Evolutionary conservation across 768 basidiomycete genomes (phyloP).

Genomic region (Panaeolus cyanescens): DNA sequence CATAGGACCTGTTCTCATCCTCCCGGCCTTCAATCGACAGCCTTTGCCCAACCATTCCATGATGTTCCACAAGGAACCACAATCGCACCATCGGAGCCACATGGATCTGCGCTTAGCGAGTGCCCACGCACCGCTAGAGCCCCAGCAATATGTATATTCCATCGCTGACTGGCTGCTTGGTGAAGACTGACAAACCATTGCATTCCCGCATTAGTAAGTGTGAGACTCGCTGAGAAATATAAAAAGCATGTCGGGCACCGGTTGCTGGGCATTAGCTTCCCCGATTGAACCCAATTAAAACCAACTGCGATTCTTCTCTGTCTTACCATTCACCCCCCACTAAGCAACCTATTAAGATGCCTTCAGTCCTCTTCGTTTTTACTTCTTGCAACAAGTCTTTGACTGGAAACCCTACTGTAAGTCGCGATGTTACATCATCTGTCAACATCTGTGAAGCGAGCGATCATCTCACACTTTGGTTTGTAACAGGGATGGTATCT

Average conservation of each 20-base stretch:
- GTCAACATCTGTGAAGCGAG: background rate
- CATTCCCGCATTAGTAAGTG: background rate
- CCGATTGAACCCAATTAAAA: background rate
- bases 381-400: slow-evolving; percentile 66
- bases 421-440: slow-evolving; percentile 11
- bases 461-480: background rate
- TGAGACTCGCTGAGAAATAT: background rate
- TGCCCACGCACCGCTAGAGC: background rate
- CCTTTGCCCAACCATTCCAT: background rate
- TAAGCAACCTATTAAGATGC: slow-evolving; percentile 25
- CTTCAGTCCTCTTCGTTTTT: slow-evolving; percentile 70
- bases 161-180: background rate
- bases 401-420: slow-evolving; percentile 50
- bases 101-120: background rate
- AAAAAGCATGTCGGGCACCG: background rate
- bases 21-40: background rate
- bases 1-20: background rate
- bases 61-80: background rate
- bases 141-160: background rate
- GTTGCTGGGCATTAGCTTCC: background rate
- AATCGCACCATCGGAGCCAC: background rate
- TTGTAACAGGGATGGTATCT: slow-evolving; percentile 68
- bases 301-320: background rate
- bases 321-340: background rate
- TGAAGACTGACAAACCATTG: slow-evolving; percentile 1